Conservation (phyloP, 257 asterid genomes). For the Solanum raphanifolium region DNA sequence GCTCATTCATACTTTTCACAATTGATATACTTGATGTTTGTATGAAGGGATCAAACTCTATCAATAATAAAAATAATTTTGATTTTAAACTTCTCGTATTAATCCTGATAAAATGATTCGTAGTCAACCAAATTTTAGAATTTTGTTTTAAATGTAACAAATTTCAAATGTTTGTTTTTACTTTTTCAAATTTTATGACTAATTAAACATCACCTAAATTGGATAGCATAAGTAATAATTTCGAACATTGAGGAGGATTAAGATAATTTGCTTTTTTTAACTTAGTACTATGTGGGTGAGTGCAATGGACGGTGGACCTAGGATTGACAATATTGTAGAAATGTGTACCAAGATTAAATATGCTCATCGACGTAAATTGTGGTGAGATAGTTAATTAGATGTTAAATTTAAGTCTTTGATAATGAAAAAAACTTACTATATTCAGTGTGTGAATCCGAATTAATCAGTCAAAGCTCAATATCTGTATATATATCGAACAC, state of each 20-base stretch:
- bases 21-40: neutral
- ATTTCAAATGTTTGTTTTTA: neutral
- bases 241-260: neutral
- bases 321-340: neutral
- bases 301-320: neutral
- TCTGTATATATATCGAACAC: neutral
- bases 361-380: fast-evolving
- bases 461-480: fast-evolving
- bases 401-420: fast-evolving
- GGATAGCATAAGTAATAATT: neutral
- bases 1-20: neutral
- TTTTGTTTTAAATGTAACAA: neutral
- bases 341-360: neutral
- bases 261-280: neutral
- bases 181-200: neutral
- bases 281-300: neutral
- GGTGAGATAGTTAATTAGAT: neutral
- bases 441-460: fast-evolving
- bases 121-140: neutral
- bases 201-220: neutral
- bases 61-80: neutral
- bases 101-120: neutral
- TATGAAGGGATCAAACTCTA: neutral
- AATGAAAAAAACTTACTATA: fast-evolving
- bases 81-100: neutral